These are phyloP conservation scores for Pseudonitzschia pungens DNA, from an alignment of 108 stramenopile species.

Conservation along the genomic window DNA sequence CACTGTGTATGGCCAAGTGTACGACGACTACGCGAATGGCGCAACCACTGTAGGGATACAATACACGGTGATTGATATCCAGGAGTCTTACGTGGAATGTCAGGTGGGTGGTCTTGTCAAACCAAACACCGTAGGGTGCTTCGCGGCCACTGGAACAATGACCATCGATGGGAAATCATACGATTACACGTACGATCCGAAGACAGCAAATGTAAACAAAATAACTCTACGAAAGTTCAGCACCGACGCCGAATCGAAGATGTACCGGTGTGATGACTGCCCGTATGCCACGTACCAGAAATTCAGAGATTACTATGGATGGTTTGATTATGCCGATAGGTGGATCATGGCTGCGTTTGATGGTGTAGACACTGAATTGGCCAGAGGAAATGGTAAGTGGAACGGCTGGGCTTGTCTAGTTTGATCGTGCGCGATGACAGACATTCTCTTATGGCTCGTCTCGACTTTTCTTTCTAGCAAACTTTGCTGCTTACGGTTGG, in stretches of 20 bases:
- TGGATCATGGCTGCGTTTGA: conserved; percentile 70
- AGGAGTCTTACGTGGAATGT: conserved; percentile 57
- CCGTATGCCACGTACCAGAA: conserved; percentile 53
- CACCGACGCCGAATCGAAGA: conserved; percentile 44
- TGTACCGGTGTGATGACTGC: conserved; percentile 37
- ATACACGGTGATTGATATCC: conserved; percentile 51
- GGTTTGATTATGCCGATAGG: conserved; percentile 68
- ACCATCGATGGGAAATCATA: conserved; percentile 11
- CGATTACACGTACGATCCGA: conserved; percentile 45
- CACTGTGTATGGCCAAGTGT: conserved; percentile 45
- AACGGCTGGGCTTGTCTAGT: conserved; percentile 18
- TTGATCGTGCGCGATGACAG: neutral
- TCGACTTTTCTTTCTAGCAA: neutral
- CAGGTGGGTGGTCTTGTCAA: conserved; percentile 59
- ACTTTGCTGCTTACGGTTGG: conserved; percentile 17
- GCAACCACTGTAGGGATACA: conserved; percentile 41
- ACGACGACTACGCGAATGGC: conserved; percentile 34
- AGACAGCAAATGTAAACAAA: conserved; percentile 53
- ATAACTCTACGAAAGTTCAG: conserved; percentile 61
- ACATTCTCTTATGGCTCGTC: neutral
- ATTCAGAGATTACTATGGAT: conserved; percentile 70
- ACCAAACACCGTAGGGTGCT: conserved; percentile 39
- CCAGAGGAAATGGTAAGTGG: conserved; percentile 62
- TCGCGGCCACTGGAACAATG: conserved; percentile 30
- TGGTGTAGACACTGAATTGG: conserved; percentile 41